A percentile compares a stretch with the other conserved stretches of the same genome.
These are phyloP conservation scores for Pulveroboletus sp. DNA, from an alignment of 768 basidiomycete genomes.

Conservation along the genomic window DNA sequence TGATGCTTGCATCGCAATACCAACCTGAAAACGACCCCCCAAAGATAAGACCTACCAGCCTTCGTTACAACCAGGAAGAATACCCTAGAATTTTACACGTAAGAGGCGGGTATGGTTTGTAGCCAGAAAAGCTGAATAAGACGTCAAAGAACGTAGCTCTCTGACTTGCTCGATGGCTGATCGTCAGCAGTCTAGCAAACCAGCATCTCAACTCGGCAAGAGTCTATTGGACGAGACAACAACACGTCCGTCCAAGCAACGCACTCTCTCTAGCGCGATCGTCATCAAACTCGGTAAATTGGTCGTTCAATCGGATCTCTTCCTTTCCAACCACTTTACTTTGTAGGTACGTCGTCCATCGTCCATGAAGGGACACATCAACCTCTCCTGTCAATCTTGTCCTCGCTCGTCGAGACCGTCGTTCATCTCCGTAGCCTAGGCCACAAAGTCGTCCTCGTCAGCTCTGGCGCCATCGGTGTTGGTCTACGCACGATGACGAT, in stretches of 20 bases:
- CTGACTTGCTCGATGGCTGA: constrained; percentile 8
- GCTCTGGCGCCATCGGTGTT: constrained; percentile 96
- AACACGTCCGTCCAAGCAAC: constrained; percentile 21
- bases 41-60: too few relatives aligned
- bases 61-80: too few relatives aligned
- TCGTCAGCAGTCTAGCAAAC: constrained; percentile 8
- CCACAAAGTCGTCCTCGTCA: constrained; percentile 93
- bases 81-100: too few relatives aligned
- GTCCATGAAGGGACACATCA: constrained; percentile 92
- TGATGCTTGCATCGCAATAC: too few relatives aligned
- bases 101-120: too few relatives aligned
- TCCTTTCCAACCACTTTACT: constrained; percentile 7
- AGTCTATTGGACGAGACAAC: constrained; percentile 6
- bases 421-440: constrained; percentile 70
- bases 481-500: constrained; percentile 90
- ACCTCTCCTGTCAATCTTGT: constrained; percentile 86
- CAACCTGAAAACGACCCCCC: too few relatives aligned
- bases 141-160: background rate
- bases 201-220: background rate
- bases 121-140: too few relatives aligned
- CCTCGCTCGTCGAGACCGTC: constrained; percentile 89
- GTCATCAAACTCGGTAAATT: constrained; percentile 79
- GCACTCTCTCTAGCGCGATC: constrained; percentile 51
- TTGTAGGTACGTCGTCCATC: constrained; percentile 84
- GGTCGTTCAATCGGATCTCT: background rate